Evolutionary conservation across 1,284 basidiomycete species (phyloP), one percentile per base, ranked within the genome.

Genomic region (Xerocomus nothofagi): DNA sequence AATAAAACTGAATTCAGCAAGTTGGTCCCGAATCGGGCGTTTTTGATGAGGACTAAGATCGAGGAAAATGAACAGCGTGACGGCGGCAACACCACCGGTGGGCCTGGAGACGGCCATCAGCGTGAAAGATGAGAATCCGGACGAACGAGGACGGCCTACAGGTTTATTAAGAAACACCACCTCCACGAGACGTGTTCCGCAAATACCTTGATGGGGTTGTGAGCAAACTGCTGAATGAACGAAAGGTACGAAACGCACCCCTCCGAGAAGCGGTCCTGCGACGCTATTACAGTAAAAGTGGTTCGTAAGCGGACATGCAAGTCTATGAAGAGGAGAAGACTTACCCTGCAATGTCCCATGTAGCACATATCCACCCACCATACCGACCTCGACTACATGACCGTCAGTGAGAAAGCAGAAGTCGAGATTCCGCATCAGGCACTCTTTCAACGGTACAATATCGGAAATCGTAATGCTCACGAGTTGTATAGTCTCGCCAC

Each of bases 401-500:
- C 31, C 10, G 56, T 39, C 43, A 58, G 37, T 12, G 10, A 6
- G 14, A 20, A 11, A n/a, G n/a, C n/a, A n/a, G n/a, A n/a, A n/a
- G n/a, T 27, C 12, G 37, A 18, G n/a, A n/a, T 6, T 31, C 20
- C 1, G 26, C 9, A 36, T 23, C 15, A 71, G 82, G 51, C 62
- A 87, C 86, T 88, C 82, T 72, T 83, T 74, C 18, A 92, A 66
- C 3, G 86, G 79, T 0, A 91, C 85, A 26, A 94, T 89, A 63
- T 93, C 91, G 30, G 84, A 82, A 12, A 93, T 82, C 1, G 82
- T 85, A 57, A 93, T 91, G 47, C 88, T 71, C n/a, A 77, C 75
- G 31, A 82, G 67, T 52, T 78, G 79, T 9, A 88, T 74, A 52
- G 89, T 85, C 2, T 86, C 88, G 10, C 89, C 88, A 4, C 89